A percentile compares a stretch with the other conserved stretches of the same genome.
phyloP scores from a whole-genome alignment of 2,329 filamentous ascomycete genomes.

The Phyllosticta ampelicida region DNA sequence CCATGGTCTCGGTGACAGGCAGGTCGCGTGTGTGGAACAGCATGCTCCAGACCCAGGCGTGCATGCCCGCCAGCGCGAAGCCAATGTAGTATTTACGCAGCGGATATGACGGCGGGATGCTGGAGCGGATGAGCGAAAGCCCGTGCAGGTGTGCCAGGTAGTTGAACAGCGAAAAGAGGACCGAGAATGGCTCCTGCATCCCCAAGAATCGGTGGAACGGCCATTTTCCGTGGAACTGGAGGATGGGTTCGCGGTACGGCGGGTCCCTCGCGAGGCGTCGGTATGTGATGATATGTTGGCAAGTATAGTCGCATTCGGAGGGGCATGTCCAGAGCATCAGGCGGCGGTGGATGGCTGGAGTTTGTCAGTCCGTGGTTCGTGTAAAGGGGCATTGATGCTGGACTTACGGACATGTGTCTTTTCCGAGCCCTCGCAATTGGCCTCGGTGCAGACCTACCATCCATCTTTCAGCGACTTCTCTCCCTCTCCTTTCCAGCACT shows the following conservation, averaged over 20 bases:
- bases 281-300: slow-evolving; percentile 83
- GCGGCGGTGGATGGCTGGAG: slow-evolving; percentile 68
- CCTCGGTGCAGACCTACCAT: slow-evolving; percentile 63
- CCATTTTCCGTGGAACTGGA: slow-evolving; percentile 99
- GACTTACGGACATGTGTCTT: slow-evolving; percentile 54
- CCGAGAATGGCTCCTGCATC: slow-evolving; percentile 89
- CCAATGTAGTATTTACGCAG: slow-evolving; percentile 69
- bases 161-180: slow-evolving; percentile 89
- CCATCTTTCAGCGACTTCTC: neutral
- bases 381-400: neutral
- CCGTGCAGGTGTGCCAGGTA: slow-evolving; percentile 75
- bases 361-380: neutral
- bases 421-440: slow-evolving; percentile 64
- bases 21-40: slow-evolving; percentile 92
- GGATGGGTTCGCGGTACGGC: slow-evolving; percentile 54
- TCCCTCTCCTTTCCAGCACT: slow-evolving; percentile 13
- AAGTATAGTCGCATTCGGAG: slow-evolving; percentile 93
- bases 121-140: slow-evolving; percentile 56
- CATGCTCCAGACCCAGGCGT: slow-evolving; percentile 79
- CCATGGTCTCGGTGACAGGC: slow-evolving; percentile 74
- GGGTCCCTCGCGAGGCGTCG: slow-evolving; percentile 54
- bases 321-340: slow-evolving; percentile 88
- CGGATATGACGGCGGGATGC: slow-evolving; percentile 62
- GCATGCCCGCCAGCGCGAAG: slow-evolving; percentile 71
- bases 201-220: slow-evolving; percentile 84